phyloP scores from a whole-genome alignment of 2,329 filamentous ascomycete genomes.

The Sclerotinia spermophila region DNA sequence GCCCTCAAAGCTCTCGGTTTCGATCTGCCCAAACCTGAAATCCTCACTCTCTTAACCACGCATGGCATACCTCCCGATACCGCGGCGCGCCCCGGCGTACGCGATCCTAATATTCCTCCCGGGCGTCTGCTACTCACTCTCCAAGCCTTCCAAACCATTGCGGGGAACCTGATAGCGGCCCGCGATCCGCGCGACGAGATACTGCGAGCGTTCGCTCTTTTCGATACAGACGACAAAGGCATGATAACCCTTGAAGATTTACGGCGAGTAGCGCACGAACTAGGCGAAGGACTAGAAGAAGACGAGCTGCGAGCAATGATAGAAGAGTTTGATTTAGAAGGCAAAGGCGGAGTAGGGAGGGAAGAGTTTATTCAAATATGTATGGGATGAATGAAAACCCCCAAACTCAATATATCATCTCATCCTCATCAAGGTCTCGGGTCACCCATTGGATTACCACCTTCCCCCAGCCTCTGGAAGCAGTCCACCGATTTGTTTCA shows the following conservation, averaged over 20 bases:
- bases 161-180: conserved; percentile 74
- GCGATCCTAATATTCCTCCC: conserved; percentile 51
- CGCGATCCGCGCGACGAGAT: conserved; percentile 91
- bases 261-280: conserved; percentile 78
- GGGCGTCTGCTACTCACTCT: conserved; percentile 63
- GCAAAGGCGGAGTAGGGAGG: conserved; percentile 72
- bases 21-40: conserved; percentile 81
- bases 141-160: conserved; percentile 68
- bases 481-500: not conserved
- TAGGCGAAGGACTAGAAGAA: conserved; percentile 90
- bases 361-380: conserved; percentile 56
- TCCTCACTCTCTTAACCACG: conserved; percentile 74
- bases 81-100: conserved; percentile 47
- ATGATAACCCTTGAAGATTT: conserved; percentile 87
- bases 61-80: conserved; percentile 60
- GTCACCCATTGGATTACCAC: conserved; percentile 5
- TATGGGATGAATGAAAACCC: conserved; percentile 32
- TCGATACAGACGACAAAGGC: conserved; percentile 89
- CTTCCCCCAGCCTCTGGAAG: not conserved
- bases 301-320: conserved; percentile 95
- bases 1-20: conserved; percentile 94
- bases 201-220: conserved; percentile 83
- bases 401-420: not conserved
- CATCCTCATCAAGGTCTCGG: not conserved
- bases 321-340: conserved; percentile 94